Conservation (phyloP, 1,284 basidiomycete genomes). For the Melampsora larici-populina region DNA sequence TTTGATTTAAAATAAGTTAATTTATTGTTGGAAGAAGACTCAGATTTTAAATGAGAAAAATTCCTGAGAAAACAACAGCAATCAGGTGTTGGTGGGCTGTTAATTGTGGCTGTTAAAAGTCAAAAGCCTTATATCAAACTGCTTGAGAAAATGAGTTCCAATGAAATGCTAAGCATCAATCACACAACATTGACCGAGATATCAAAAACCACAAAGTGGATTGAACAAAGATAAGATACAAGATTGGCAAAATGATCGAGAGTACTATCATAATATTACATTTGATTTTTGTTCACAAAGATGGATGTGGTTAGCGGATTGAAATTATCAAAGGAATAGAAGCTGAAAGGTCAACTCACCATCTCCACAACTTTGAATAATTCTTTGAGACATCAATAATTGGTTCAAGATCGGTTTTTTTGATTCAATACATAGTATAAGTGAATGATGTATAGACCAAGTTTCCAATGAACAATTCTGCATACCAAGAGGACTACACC, state of each 20-base stretch:
- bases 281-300: neutral
- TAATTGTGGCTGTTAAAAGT: no score
- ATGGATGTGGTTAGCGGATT: neutral
- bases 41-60: no score
- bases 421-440: neutral
- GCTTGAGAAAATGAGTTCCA: no score
- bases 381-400: constrained; percentile 30
- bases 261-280: constrained; percentile 3
- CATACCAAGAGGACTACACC: constrained; percentile 15
- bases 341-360: neutral
- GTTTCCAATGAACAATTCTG: neutral
- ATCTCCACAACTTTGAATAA: constrained; percentile 25
- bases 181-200: no score
- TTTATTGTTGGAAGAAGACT: no score
- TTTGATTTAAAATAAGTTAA: no score
- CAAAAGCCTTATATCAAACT: no score
- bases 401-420: constrained; percentile 28
- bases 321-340: neutral
- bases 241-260: constrained; percentile 24
- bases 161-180: no score
- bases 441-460: neutral
- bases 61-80: no score
- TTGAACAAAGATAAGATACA: no score
- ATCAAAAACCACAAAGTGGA: no score
- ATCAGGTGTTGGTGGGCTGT: no score